phyloP scores from a whole-genome alignment of 2,329 filamentous ascomycete genomes.

The Claviceps sp. region DNA sequence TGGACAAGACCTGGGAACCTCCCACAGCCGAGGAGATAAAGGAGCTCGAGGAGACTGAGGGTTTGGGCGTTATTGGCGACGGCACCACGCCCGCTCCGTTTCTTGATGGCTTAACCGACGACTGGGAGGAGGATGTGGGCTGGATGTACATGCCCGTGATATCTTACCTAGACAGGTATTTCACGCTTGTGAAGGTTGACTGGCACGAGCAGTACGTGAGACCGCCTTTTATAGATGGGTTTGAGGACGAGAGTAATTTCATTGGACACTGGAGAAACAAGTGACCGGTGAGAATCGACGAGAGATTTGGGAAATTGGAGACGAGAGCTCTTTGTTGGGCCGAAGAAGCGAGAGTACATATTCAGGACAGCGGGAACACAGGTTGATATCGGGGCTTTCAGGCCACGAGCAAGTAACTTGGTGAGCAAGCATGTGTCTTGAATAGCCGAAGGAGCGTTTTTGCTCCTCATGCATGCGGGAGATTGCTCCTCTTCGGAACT shows the following conservation, averaged over 20 bases:
- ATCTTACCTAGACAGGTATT: neutral
- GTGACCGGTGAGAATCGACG: neutral
- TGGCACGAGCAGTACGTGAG: neutral
- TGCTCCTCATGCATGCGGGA: too few species aligned
- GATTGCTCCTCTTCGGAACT: too few species aligned
- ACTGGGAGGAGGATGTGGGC: neutral
- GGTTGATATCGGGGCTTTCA: too few species aligned
- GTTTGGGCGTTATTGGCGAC: neutral
- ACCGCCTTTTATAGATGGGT: neutral
- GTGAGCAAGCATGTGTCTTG: too few species aligned
- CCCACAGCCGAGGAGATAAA: too few species aligned
- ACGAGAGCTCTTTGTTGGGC: too few species aligned
- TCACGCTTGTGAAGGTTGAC: neutral
- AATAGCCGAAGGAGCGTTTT: too few species aligned
- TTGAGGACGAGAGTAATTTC: neutral
- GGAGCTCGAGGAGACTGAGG: too few species aligned
- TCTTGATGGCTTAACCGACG: neutral
- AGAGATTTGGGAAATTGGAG: too few species aligned
- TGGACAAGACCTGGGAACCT: neutral
- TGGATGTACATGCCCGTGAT: constrained; percentile 1
- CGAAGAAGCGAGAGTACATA: too few species aligned
- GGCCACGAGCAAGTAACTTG: too few species aligned
- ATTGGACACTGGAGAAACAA: neutral
- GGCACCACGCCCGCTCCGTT: neutral
- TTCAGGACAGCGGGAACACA: too few species aligned